These are phyloP conservation scores for Annulohypoxylon moriforme DNA, from an alignment of 495 filamentous ascomycete species.

Conservation along the genomic window DNA sequence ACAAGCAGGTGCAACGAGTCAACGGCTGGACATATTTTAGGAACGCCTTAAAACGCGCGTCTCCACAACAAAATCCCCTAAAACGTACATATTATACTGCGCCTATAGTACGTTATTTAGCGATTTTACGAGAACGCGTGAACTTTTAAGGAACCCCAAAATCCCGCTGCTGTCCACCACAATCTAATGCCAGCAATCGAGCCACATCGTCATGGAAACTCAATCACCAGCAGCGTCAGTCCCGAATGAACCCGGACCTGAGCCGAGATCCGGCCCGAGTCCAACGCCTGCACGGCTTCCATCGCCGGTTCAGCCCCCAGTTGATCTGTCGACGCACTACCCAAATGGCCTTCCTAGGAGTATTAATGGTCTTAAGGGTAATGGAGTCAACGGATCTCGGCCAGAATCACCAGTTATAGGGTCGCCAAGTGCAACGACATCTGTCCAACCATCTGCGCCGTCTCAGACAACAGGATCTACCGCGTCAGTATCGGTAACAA, in stretches of 20 bases:
- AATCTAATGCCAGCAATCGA: slow-evolving; percentile 21
- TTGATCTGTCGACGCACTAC: slow-evolving; percentile 24
- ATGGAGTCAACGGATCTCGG: slow-evolving; percentile 9
- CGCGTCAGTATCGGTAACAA: not conserved
- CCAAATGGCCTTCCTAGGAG: slow-evolving; percentile 39
- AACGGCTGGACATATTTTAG: not conserved
- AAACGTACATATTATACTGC: not conserved
- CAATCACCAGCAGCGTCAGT: slow-evolving; percentile 20
- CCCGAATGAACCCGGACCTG: slow-evolving; percentile 6
- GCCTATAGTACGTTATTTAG: not conserved
- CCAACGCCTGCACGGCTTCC: slow-evolving; percentile 1
- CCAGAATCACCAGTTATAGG: slow-evolving; percentile 1
- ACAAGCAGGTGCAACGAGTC: slow-evolving; percentile 5
- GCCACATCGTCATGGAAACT: slow-evolving; percentile 30
- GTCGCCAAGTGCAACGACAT: slow-evolving; percentile 17
- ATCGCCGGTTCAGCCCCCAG: slow-evolving; percentile 15
- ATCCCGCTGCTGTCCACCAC: not conserved
- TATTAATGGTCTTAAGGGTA: slow-evolving; percentile 35
- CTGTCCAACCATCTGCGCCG: slow-evolving; percentile 13
- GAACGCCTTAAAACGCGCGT: slow-evolving; percentile 15
- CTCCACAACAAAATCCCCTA: slow-evolving; percentile 22
- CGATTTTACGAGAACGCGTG: slow-evolving; percentile 16
- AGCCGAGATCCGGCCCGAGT: not conserved
- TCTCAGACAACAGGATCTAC: not conserved
- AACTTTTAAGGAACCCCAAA: not conserved